These are phyloP conservation scores for Populus simonii DNA, from an alignment of 345 rosid genomes.

Conservation along the genomic window DNA sequence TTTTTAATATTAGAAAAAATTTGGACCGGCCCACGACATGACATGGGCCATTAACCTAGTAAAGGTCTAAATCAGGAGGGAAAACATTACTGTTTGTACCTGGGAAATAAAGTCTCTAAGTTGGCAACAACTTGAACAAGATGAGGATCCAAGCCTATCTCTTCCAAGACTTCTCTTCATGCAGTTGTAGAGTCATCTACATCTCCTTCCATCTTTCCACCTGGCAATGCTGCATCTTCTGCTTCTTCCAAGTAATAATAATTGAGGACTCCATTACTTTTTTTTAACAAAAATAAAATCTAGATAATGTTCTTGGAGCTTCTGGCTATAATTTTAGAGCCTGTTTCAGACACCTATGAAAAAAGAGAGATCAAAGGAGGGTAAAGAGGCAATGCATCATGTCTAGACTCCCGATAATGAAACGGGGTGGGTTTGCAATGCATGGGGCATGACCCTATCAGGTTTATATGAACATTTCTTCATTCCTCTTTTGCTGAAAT, in stretches of 20 bases:
- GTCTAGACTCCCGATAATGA: no score
- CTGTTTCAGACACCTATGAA: no score
- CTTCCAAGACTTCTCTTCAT: constrained; percentile 38
- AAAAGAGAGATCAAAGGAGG: no score
- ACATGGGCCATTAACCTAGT: no score
- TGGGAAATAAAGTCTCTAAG: constrained; percentile 32
- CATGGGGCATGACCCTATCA: no score
- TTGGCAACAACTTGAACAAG: constrained; percentile 34
- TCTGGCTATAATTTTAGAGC: no score
- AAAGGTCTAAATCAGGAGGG: background rate
- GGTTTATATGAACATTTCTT: no score
- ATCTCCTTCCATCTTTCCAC: constrained; percentile 43
- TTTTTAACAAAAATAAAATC: background rate
- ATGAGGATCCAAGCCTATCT: constrained; percentile 39
- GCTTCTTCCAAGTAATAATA: background rate
- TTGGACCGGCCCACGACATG: no score
- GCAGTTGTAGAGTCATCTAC: constrained; percentile 36
- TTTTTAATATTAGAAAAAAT: no score
- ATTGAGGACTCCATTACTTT: background rate
- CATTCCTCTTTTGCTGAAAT: no score
- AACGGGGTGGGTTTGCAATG: no score
- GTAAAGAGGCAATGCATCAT: no score
- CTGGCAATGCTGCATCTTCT: constrained; percentile 49
- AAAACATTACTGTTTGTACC: background rate
- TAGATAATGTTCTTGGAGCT: background rate